Base-by-base conservation (phyloP, 2,329 filamentous ascomycete species). In the Hymenoscyphus infarciens region DNA sequence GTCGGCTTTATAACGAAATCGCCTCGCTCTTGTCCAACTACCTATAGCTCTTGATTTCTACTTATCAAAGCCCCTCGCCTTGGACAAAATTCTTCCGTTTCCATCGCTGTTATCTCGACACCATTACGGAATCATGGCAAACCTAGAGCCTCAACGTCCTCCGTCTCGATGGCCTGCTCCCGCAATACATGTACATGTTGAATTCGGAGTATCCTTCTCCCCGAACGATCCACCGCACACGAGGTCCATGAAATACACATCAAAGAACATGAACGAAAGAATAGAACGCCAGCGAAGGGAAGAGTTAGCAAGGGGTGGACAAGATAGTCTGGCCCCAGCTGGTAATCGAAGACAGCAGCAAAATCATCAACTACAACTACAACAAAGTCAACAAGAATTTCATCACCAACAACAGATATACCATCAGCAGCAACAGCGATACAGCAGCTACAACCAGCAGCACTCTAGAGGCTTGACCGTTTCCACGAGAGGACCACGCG, bases 131-230 rank as follows among this genome's bases (percentile, higher is more conserved):
- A 49, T 38, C 22, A 69, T 67, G 66, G 64, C 66, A 27, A 62
- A 66, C 55, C 63, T 61, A 64, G 63, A 59, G 57, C 60, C 63
- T 56, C 45, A 59, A 61, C 55, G 64, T 58, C 60, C 65, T 25
- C 64, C 65, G 8, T 68, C 69, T n/a, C 68, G 67, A 11, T 67
- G 66, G 52, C 63, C 60, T 13, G 22, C 64, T 35, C 71, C 70
- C 13, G 72, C 67, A 39, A 66, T 73, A 22, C 70, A 66, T 59
- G 63, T 73, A 8, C 70, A 69, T 54, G 61, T 74, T 11, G 70
- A 73, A 49, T 67, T 73, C 33, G 71, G 70, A 16, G 62, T 74
- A n/a, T 68, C 71, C 4, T 66, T 70, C 39, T 67, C 68, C 7
- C 61, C 66, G 13, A 59, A 63, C 13, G 61, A 71, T 52, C 61